These are phyloP conservation scores for Scopulariopsis brevicaulis DNA, from an alignment of 2,329 filamentous ascomycete genomes.

Conservation along the genomic window DNA sequence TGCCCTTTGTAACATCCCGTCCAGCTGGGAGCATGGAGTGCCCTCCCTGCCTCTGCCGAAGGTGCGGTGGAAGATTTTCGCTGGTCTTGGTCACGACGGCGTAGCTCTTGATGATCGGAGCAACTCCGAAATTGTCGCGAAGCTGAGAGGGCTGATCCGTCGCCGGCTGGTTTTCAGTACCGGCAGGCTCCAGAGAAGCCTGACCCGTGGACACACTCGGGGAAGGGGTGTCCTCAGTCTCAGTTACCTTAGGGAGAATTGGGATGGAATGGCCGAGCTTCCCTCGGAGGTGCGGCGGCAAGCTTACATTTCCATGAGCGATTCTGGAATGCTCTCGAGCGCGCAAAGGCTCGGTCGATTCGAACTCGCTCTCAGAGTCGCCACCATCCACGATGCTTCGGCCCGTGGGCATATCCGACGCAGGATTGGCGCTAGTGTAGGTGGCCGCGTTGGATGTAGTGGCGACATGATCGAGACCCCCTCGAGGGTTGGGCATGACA, in stretches of 20 bases:
- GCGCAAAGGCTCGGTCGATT: neutral
- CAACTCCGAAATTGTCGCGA: neutral
- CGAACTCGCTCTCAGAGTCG: neutral
- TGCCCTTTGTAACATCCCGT: neutral
- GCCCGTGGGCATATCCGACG: neutral
- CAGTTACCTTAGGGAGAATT: neutral
- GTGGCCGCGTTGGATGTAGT: neutral
- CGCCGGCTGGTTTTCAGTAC: neutral
- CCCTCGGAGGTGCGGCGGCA: neutral
- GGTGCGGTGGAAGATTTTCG: neutral
- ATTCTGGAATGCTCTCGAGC: neutral
- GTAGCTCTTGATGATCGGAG: neutral
- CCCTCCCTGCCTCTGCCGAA: neutral
- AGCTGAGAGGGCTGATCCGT: neutral
- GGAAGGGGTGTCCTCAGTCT: neutral
- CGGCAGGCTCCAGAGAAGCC: neutral
- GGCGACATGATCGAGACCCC: neutral
- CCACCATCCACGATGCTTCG: neutral
- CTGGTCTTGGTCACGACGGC: neutral
- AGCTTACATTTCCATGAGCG: neutral
- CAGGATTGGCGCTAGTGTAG: neutral
- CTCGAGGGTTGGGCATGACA: neutral
- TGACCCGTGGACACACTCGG: neutral
- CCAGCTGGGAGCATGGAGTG: neutral
- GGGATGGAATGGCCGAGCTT: neutral